A percentile compares a stretch with the other conserved stretches of the same genome.
Conservation (phyloP, 2,329 filamentous ascomycete species). For the Colletotrichum abscissum region DNA sequence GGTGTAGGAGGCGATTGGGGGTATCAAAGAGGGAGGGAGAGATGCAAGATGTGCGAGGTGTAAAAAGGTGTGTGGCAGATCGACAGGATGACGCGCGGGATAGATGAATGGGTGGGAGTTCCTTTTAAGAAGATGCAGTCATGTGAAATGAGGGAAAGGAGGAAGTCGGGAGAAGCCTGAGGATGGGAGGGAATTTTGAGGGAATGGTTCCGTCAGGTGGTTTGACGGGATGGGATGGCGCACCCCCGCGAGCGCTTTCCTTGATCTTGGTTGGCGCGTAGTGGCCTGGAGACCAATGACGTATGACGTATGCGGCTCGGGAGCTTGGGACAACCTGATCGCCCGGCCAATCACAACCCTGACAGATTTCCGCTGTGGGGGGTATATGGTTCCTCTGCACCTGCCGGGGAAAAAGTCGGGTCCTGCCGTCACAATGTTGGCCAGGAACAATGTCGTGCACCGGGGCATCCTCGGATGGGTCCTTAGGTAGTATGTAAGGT, state of each 20-base stretch:
- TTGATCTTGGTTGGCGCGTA: constrained; percentile 35
- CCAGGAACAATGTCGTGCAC: constrained; percentile 29
- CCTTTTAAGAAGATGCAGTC: constrained; percentile 27
- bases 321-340: constrained; percentile 30
- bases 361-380: not conserved
- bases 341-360: constrained; percentile 9
- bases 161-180: constrained; percentile 17
- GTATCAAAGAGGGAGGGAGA: not conserved
- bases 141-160: constrained; percentile 27
- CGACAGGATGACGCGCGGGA: constrained; percentile 22
- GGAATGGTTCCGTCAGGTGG: constrained; percentile 18
- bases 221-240: constrained; percentile 1
- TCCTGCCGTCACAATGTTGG: not conserved
- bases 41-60: constrained; percentile 1
- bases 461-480: constrained; percentile 6
- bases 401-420: constrained; percentile 17
- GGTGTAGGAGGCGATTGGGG: not conserved
- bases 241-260: constrained; percentile 23
- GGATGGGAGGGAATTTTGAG: not conserved
- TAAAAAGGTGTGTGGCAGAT: constrained; percentile 26
- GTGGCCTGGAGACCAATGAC: constrained; percentile 25
- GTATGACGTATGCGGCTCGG: constrained; percentile 34
- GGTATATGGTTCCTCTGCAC: not conserved
- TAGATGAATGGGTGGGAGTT: not conserved
- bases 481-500: not conserved